Conservation (phyloP, 2,329 filamentous ascomycete genomes). For the Xylariales sp. region DNA sequence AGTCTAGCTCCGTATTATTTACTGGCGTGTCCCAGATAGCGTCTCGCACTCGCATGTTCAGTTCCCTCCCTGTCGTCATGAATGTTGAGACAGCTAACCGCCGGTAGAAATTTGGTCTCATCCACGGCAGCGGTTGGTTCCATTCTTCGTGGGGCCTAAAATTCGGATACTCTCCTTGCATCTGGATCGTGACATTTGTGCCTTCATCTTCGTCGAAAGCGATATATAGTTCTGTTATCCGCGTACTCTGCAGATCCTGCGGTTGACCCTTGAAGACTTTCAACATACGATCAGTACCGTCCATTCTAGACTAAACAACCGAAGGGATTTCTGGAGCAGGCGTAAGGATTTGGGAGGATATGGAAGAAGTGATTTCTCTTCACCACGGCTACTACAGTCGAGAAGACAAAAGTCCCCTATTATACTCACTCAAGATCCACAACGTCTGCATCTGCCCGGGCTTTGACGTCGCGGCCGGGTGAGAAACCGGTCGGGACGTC, state of each 20-base stretch:
- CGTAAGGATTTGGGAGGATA: neutral
- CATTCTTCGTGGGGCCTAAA: constrained; percentile 44
- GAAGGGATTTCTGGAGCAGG: neutral
- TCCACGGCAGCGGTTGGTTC: constrained; percentile 44
- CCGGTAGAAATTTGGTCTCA: constrained; percentile 46
- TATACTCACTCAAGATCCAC: constrained; percentile 45
- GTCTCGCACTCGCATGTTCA: constrained; percentile 43
- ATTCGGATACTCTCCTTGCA: constrained; percentile 45
- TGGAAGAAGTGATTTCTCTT: constrained; percentile 3
- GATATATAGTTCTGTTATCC: constrained; percentile 48
- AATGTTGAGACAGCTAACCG: constrained; percentile 47
- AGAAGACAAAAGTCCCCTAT: neutral
- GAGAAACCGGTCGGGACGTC: constrained; percentile 33
- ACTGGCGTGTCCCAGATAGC: constrained; percentile 44
- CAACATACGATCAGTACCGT: constrained; percentile 23
- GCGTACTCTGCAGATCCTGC: constrained; percentile 47
- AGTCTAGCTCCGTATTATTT: constrained; percentile 46
- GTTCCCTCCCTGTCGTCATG: constrained; percentile 38
- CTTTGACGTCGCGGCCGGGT: constrained; percentile 34
- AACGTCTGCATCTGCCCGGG: constrained; percentile 45
- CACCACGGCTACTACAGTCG: neutral
- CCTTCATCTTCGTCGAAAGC: constrained; percentile 47
- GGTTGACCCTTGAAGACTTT: constrained; percentile 48
- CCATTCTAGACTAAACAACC: neutral
- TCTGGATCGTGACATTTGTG: constrained; percentile 48